phyloP scores from a whole-genome alignment of 192 early-diverging fungal species.

The Diversispora eburnea region DNA sequence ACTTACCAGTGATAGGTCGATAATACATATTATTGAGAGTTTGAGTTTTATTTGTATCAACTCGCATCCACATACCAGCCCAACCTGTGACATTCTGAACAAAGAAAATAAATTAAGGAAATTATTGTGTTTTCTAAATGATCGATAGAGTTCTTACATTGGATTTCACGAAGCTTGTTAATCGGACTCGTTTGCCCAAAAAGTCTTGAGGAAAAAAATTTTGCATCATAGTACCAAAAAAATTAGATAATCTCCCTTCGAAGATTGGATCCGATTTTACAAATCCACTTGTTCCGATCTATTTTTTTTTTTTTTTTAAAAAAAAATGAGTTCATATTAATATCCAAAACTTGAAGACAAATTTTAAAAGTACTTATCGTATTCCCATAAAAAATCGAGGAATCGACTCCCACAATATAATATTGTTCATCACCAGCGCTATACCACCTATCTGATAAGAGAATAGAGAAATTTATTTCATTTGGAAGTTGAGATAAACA shows the following conservation, averaged over 20 bases:
- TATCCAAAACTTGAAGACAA: neutral
- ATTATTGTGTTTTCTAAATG: neutral
- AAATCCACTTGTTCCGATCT: neutral
- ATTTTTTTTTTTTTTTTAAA: too few relatives aligned
- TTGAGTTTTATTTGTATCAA: neutral
- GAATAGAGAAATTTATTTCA: neutral
- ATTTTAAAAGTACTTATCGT: neutral
- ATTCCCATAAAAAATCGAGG: neutral
- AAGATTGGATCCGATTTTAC: neutral
- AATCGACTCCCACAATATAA: neutral
- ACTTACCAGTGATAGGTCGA: neutral
- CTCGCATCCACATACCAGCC: slow-evolving; percentile 16
- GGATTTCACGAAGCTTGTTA: neutral
- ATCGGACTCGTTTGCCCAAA: neutral
- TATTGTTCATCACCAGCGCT: neutral
- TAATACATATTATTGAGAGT: neutral
- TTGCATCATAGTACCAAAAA: neutral
- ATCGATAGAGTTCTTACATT: neutral
- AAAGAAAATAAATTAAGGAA: neutral
- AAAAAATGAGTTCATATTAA: neutral
- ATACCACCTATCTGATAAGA: neutral
- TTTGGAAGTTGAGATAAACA: neutral
- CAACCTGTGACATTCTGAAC: neutral
- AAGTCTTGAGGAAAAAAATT: neutral
- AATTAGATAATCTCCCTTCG: neutral